Evolutionary conservation across 805 yeast species (phyloP).

Genomic region (Pichia manshurica): DNA sequence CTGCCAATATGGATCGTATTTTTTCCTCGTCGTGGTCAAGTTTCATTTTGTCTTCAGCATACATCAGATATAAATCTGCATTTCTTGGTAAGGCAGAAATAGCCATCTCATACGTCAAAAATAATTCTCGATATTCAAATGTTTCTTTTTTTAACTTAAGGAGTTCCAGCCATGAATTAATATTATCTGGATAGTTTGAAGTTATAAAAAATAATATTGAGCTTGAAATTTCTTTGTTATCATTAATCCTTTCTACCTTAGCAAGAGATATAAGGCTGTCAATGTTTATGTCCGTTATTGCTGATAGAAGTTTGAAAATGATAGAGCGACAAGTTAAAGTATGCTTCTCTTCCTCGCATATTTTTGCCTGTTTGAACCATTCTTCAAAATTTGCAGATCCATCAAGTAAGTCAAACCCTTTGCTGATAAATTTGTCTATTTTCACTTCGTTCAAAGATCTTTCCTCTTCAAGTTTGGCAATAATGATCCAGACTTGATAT

Average conservation of each 20-base stretch:
- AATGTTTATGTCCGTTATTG: background rate
- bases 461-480: constrained; percentile 62
- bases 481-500: constrained; percentile 61
- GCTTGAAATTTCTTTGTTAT: constrained; percentile 36
- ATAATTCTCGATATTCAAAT: constrained; percentile 29
- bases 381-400: constrained; percentile 28
- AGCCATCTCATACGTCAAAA: constrained; percentile 48
- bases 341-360: constrained; percentile 44
- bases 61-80: constrained; percentile 56
- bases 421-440: constrained; percentile 41
- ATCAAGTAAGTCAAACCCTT: constrained; percentile 38
- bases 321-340: constrained; percentile 49
- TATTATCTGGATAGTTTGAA: constrained; percentile 40
- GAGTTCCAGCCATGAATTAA: constrained; percentile 45
- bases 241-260: constrained; percentile 19
- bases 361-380: constrained; percentile 55
- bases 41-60: constrained; percentile 63
- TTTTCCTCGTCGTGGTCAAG: constrained; percentile 39
- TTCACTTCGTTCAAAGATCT: constrained; percentile 38
- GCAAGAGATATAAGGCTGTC: constrained; percentile 28
- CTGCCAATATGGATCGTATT: constrained; percentile 49
- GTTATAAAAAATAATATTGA: constrained; percentile 44
- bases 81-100: constrained; percentile 42
- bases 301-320: constrained; percentile 29
- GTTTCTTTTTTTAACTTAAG: constrained; percentile 32